A percentile compares a stretch with the other conserved stretches of the same genome.
phyloP scores from a whole-genome alignment of 73 alveolate genomes.

The Tetrahymena thermophila region DNA sequence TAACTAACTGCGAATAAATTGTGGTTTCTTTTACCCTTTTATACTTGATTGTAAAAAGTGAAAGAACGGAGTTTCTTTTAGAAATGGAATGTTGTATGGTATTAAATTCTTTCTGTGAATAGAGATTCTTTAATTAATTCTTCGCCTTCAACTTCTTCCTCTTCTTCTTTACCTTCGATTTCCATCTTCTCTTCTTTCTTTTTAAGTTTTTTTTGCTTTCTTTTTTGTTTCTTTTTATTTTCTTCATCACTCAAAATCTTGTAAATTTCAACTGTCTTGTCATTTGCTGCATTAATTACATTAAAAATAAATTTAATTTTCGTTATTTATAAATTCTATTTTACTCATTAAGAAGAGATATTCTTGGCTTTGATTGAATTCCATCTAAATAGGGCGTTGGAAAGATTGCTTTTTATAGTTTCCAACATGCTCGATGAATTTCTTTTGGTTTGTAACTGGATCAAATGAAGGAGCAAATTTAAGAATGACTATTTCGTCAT shows the following conservation, averaged over 20 bases:
- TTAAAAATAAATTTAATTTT: not conserved
- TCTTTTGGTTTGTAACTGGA: not conserved
- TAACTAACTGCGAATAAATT: not conserved
- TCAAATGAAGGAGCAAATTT: not conserved
- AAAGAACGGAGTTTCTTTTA: not conserved
- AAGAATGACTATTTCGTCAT: not conserved
- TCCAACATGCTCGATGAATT: not conserved
- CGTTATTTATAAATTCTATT: not conserved
- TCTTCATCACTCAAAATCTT: conserved; percentile 2
- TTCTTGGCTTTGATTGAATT: not conserved
- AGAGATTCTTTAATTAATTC: not conserved
- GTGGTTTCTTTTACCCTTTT: not conserved
- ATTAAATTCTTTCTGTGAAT: not conserved
- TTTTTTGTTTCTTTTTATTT: conserved; percentile 27
- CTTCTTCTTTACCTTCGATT: not conserved
- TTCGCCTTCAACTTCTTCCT: conserved; percentile 9
- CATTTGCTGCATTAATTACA: not conserved
- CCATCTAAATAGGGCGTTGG: not conserved
- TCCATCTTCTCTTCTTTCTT: conserved; percentile 33
- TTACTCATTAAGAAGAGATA: not conserved
- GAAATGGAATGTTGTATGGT: not conserved
- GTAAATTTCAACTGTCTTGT: conserved; percentile 7
- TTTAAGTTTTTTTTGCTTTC: not conserved
- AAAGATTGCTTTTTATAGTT: not conserved
- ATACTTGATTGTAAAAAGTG: not conserved